Conservation (phyloP, 1,284 basidiomycete species). For the Fomes fomentarius region DNA sequence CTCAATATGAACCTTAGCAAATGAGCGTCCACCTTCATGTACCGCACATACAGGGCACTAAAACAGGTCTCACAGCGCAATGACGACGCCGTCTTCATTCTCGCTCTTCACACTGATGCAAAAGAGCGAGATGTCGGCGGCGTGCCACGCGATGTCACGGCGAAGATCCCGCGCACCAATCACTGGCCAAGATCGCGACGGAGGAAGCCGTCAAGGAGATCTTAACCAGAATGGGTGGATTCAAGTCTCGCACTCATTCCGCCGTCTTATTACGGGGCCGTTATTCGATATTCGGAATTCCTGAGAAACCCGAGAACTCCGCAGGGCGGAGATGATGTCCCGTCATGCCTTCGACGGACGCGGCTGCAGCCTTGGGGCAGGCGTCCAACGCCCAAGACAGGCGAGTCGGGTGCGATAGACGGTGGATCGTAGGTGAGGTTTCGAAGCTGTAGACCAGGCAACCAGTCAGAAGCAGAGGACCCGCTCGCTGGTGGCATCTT, state of each 20-base stretch:
- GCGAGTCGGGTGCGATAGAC: conserved; percentile 5
- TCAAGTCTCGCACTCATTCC: conserved; percentile 1
- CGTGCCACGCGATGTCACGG: not conserved
- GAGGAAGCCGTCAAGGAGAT: conserved; percentile 2
- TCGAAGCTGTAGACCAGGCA: conserved; percentile 3
- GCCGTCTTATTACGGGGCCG: not conserved
- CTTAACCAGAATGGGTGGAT: conserved; percentile 5
- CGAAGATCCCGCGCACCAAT: no score
- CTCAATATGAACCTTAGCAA: conserved; percentile 5
- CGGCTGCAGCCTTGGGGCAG: conserved; percentile 5
- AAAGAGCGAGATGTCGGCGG: no score
- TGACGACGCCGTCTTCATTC: conserved; percentile 2
- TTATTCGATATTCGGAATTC: conserved; percentile 3
- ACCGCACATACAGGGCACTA: not conserved
- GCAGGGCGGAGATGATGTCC: conserved; percentile 10
- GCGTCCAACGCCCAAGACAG: not conserved
- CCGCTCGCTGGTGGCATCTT: not conserved
- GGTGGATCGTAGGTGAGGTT: not conserved
- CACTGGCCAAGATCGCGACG: conserved; percentile 2
- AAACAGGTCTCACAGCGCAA: not conserved
- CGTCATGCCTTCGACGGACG: conserved; percentile 3
- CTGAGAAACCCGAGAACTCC: conserved; percentile 11
- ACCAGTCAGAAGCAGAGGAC: conserved; percentile 1
- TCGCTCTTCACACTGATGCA: not conserved
- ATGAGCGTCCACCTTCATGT: conserved; percentile 1